These are phyloP conservation scores for Plasmodium fragile DNA, from an alignment of 169 alveolate genomes.

Conservation along the genomic window DNA sequence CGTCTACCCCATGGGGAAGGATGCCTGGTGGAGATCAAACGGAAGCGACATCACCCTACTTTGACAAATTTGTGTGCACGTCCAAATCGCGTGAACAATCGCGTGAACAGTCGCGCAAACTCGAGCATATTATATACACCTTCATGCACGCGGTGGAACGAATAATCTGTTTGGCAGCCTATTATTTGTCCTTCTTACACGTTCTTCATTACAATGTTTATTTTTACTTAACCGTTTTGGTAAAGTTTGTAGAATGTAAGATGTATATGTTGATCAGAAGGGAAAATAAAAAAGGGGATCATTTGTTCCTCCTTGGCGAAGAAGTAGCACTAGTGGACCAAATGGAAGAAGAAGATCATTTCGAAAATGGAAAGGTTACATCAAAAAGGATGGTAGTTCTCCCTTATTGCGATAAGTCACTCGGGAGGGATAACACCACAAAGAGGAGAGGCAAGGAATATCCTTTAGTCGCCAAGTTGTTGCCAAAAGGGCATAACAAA, in stretches of 20 bases:
- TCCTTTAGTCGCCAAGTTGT: not conserved
- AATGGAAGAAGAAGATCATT: not conserved
- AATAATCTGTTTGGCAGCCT: not conserved
- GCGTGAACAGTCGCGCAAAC: not conserved
- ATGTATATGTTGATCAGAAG: not conserved
- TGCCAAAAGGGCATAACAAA: not conserved
- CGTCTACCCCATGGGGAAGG: not conserved
- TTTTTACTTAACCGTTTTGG: conserved; percentile 1
- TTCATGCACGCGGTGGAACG: not conserved
- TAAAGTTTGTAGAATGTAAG: conserved; percentile 3
- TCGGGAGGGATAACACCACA: not conserved
- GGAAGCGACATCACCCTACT: not conserved
- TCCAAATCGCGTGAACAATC: not conserved
- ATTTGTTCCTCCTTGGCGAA: not conserved
- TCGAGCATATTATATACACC: not conserved
- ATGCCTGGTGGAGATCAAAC: not conserved
- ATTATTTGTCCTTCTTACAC: not conserved
- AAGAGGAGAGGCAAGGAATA: not conserved
- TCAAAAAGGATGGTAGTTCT: not conserved
- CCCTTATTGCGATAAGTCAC: not conserved
- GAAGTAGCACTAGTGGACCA: not conserved
- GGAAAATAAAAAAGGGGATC: not conserved
- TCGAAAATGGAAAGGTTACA: not conserved
- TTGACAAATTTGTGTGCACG: not conserved
- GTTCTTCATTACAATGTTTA: not conserved